Evolutionary conservation across 2,329 filamentous ascomycete genomes (phyloP).

Genomic region (Microascus cirrosus): DNA sequence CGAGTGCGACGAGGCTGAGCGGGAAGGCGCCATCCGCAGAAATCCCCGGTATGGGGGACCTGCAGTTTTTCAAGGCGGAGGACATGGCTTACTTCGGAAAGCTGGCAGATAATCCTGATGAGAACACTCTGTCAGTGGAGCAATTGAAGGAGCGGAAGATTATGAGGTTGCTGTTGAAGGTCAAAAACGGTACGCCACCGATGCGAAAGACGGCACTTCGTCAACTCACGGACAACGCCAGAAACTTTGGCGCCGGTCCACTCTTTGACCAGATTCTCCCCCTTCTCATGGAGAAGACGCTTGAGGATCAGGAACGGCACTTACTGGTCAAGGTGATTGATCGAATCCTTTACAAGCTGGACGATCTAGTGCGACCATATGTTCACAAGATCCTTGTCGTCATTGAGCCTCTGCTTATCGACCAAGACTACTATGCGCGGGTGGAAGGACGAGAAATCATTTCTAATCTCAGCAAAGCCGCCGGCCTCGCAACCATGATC

Average conservation of each 20-base stretch:
- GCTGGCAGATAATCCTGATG: slow-evolving; percentile 85
- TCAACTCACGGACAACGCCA: slow-evolving; percentile 94
- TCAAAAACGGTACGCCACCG: slow-evolving; percentile 97
- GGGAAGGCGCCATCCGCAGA: slow-evolving; percentile 90
- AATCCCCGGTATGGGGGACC: slow-evolving; percentile 88
- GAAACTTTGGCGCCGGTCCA: slow-evolving; percentile 86
- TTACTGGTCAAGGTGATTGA: slow-evolving; percentile 98
- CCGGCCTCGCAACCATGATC: slow-evolving; percentile 96
- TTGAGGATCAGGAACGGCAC: slow-evolving; percentile 97
- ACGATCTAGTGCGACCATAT: slow-evolving; percentile 89
- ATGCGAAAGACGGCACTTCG: slow-evolving; percentile 97
- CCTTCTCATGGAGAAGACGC: slow-evolving; percentile 92
- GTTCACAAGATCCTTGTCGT: slow-evolving; percentile 98
- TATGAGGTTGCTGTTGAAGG: slow-evolving; percentile 90
- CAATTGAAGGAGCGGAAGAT: slow-evolving; percentile 98
- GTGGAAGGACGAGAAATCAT: slow-evolving; percentile 98
- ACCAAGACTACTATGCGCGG: slow-evolving; percentile 97
- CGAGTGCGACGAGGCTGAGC: slow-evolving; percentile 69
- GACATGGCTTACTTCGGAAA: slow-evolving; percentile 99
- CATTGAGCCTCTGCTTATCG: slow-evolving; percentile 96
- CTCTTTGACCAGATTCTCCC: slow-evolving; percentile 97
- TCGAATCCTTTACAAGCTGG: slow-evolving; percentile 94
- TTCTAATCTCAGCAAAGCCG: slow-evolving; percentile 92
- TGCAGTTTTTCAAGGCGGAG: slow-evolving; percentile 97
- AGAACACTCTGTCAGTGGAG: slow-evolving; percentile 84